A percentile compares a stretch with the other conserved stretches of the same genome.
These are phyloP conservation scores for Agrocybe chaxingu DNA, from an alignment of 768 basidiomycete species.

Conservation along the genomic window DNA sequence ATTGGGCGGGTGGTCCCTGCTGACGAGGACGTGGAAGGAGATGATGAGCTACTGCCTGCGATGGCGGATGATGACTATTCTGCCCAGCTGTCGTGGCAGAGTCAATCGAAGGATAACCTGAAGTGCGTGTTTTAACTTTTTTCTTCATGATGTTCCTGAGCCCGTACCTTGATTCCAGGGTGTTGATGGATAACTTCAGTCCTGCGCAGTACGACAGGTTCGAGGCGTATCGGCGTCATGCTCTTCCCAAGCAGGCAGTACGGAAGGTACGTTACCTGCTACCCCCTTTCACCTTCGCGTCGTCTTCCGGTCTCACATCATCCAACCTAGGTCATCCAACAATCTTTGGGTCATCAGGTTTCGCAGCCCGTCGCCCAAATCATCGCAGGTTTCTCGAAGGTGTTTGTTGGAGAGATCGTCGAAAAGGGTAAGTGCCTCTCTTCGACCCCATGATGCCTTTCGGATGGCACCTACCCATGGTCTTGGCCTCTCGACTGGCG, in stretches of 20 bases:
- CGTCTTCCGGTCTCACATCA: neutral
- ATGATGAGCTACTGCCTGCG: slow-evolving; percentile 75
- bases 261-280: slow-evolving; percentile 51
- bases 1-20: slow-evolving; percentile 13
- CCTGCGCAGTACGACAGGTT: slow-evolving; percentile 85
- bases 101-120: slow-evolving; percentile 84
- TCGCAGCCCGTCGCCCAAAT: slow-evolving; percentile 87
- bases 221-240: slow-evolving; percentile 83
- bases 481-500: neutral
- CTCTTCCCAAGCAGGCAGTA: slow-evolving; percentile 79
- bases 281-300: neutral
- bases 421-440: slow-evolving; percentile 63
- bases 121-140: slow-evolving; percentile 43
- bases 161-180: slow-evolving; percentile 39
- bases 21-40: slow-evolving; percentile 66
- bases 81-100: slow-evolving; percentile 78
- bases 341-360: slow-evolving; percentile 75
- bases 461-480: neutral
- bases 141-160: neutral
- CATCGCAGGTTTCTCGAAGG: slow-evolving; percentile 86
- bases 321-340: slow-evolving; percentile 69
- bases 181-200: slow-evolving; percentile 86
- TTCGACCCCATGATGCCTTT: neutral
- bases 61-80: slow-evolving; percentile 92
- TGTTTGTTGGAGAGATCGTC: slow-evolving; percentile 90